phyloP scores from a whole-genome alignment of 2,329 filamentous ascomycete species.

The Fusarium citri region DNA sequence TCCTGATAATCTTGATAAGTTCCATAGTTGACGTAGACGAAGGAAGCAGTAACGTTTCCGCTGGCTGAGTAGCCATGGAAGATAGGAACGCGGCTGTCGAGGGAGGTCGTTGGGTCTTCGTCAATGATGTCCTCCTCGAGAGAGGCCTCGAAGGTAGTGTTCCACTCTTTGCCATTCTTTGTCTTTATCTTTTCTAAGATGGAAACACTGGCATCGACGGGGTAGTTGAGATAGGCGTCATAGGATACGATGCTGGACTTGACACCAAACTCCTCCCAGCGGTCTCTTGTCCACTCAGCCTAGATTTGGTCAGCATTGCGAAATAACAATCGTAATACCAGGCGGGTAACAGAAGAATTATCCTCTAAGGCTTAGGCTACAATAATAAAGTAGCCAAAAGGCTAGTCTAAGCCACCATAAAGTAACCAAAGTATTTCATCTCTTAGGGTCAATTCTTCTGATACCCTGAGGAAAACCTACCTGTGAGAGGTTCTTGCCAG shows the following conservation, averaged over 20 bases:
- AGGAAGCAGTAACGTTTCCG: slow-evolving; percentile 89
- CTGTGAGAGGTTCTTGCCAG: slow-evolving; percentile 81
- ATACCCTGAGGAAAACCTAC: slow-evolving; percentile 45
- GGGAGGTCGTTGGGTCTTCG: slow-evolving; percentile 81
- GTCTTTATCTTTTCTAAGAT: slow-evolving; percentile 64
- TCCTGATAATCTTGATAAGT: slow-evolving; percentile 89
- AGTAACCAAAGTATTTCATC: too few relatives aligned
- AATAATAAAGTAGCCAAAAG: too few relatives aligned
- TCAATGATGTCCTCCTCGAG: slow-evolving; percentile 86
- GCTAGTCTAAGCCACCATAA: too few relatives aligned
- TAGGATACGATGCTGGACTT: slow-evolving; percentile 74
- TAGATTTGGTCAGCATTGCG: slow-evolving; percentile 41
- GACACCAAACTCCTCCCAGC: slow-evolving; percentile 79
- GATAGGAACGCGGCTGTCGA: slow-evolving; percentile 80
- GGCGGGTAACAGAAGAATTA: too few relatives aligned
- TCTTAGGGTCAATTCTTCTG: too few relatives aligned
- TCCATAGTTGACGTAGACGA: slow-evolving; percentile 92
- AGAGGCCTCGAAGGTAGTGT: slow-evolving; percentile 80
- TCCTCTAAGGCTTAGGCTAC: too few relatives aligned
- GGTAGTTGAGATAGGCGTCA: slow-evolving; percentile 83
- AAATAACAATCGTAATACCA: too few relatives aligned
- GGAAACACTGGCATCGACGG: slow-evolving; percentile 75
- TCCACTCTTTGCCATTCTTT: slow-evolving; percentile 57
- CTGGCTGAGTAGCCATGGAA: slow-evolving; percentile 96
- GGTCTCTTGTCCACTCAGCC: slow-evolving; percentile 80